A percentile compares a stretch with the other conserved stretches of the same genome.
Evolutionary conservation across 2,329 filamentous ascomycete species (phyloP).

Genomic region (Alternaria novae-zelandiae): DNA sequence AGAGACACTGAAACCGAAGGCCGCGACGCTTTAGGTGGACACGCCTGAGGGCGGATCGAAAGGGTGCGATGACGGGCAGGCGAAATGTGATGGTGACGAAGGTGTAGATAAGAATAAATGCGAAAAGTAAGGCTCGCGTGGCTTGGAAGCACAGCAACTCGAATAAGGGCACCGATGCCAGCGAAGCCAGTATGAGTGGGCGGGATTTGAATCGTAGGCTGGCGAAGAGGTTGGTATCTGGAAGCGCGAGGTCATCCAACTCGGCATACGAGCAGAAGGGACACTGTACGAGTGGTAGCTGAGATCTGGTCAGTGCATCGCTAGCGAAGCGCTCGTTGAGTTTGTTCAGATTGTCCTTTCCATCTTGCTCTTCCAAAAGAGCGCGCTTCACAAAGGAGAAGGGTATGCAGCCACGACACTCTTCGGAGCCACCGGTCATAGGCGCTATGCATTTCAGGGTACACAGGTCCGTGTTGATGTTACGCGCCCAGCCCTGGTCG

Average conservation of each 20-base stretch:
- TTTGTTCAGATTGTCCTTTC: constrained; percentile 72
- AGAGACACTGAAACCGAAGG: constrained; percentile 78
- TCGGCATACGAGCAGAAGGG: constrained; percentile 94
- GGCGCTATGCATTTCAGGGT: constrained; percentile 86
- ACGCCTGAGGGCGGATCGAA: constrained; percentile 68
- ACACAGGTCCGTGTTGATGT: constrained; percentile 73
- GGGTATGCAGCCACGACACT: constrained; percentile 76
- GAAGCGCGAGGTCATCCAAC: constrained; percentile 63
- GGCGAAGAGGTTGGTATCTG: constrained; percentile 32
- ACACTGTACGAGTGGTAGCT: constrained; percentile 79
- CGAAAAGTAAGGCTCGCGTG: constrained; percentile 62
- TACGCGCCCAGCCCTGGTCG: constrained; percentile 88
- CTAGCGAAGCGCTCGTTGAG: constrained; percentile 81
- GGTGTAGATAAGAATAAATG: constrained; percentile 53
- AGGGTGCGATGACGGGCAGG: constrained; percentile 46
- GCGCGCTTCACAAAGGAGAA: constrained; percentile 73
- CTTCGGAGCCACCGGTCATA: constrained; percentile 56
- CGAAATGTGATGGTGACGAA: constrained; percentile 28
- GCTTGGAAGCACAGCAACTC: constrained; percentile 39
- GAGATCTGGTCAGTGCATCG: constrained; percentile 75
- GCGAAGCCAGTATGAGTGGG: constrained; percentile 36
- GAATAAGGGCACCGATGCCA: constrained; percentile 38
- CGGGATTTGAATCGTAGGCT: constrained; percentile 38
- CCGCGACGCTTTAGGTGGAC: constrained; percentile 74
- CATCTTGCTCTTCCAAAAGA: constrained; percentile 71